A percentile compares a stretch with the other conserved stretches of the same genome.
Conservation (phyloP, 148 eudicot species). For the Rhododendron mucronatum region DNA sequence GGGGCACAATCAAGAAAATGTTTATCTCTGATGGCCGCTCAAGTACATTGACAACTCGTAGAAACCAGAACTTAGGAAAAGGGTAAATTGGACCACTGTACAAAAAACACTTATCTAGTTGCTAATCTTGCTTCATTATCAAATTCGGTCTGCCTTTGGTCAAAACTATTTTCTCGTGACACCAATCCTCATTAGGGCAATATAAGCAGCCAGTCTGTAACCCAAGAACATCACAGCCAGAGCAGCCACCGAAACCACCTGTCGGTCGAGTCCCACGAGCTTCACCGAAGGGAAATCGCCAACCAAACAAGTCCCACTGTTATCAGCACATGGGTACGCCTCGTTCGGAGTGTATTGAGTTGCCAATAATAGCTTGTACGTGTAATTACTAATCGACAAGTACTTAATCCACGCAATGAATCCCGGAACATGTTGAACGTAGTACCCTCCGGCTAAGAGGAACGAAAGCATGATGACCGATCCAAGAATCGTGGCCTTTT, state of each 20-base stretch:
- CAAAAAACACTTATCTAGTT: neutral
- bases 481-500: slow-evolving; percentile 55
- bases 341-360: slow-evolving; percentile 55
- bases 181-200: slow-evolving; percentile 83
- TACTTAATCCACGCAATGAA: slow-evolving; percentile 80
- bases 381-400: slow-evolving; percentile 40
- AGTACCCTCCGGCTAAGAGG: slow-evolving; percentile 60
- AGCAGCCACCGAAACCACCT: slow-evolving; percentile 29
- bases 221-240: slow-evolving; percentile 51
- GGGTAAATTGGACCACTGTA: neutral
- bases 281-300: slow-evolving; percentile 52
- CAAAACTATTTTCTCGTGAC: slow-evolving; percentile 24
- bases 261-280: slow-evolving; percentile 42
- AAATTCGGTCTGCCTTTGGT: neutral
- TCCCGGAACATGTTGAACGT: slow-evolving; percentile 63
- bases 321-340: slow-evolving; percentile 46
- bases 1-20: neutral
- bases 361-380: slow-evolving; percentile 58
- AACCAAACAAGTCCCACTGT: slow-evolving; percentile 37
- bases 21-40: neutral
- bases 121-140: neutral
- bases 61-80: neutral
- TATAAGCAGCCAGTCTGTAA: slow-evolving; percentile 59
- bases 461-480: slow-evolving; percentile 63
- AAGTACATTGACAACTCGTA: neutral